Conservation (phyloP, 1,284 basidiomycete species). For the Leccinum pallidistipes region DNA sequence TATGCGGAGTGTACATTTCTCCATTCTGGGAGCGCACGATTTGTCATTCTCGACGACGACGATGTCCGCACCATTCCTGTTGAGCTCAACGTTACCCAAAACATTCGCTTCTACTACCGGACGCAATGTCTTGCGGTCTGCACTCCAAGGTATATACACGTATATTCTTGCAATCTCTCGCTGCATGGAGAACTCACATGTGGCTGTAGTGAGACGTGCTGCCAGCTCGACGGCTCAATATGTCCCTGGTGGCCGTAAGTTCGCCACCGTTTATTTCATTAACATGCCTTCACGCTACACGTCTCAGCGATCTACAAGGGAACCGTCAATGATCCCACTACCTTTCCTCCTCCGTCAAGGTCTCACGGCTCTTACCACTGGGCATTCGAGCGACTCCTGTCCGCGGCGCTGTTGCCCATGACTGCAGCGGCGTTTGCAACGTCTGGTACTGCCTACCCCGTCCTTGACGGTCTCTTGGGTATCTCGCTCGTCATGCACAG, state of each 20-base stretch:
- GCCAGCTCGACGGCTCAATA: conserved; percentile 40
- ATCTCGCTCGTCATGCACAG: conserved; percentile 90
- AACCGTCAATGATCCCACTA: conserved; percentile 93
- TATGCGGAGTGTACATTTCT: background rate
- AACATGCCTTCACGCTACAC: background rate
- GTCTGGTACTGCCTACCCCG: conserved; percentile 70
- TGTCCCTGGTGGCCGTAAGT: conserved; percentile 73
- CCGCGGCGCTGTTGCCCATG: conserved; percentile 86
- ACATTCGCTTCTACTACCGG: conserved; percentile 42
- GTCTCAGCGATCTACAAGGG: conserved; percentile 86
- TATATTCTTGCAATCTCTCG: background rate
- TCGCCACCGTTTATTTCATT: background rate
- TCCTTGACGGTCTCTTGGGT: conserved; percentile 88
- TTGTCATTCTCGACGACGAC: conserved; percentile 21
- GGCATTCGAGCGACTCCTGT: conserved; percentile 93
- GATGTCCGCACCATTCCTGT: conserved; percentile 53
- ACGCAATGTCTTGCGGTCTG: conserved; percentile 37
- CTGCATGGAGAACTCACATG: conserved; percentile 1
- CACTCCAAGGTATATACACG: conserved; percentile 38
- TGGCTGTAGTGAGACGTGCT: conserved; percentile 37
- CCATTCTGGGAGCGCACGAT: background rate
- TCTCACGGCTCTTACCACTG: conserved; percentile 96
- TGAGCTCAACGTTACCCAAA: conserved; percentile 50
- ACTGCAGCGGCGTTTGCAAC: conserved; percentile 80
- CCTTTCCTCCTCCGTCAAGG: conserved; percentile 81